Percentiles rank a stretch among this genome's conserved stretches.
Evolutionary conservation across 2,329 filamentous ascomycete species (phyloP).

Genomic region (Pestalotiopsis sp.): DNA sequence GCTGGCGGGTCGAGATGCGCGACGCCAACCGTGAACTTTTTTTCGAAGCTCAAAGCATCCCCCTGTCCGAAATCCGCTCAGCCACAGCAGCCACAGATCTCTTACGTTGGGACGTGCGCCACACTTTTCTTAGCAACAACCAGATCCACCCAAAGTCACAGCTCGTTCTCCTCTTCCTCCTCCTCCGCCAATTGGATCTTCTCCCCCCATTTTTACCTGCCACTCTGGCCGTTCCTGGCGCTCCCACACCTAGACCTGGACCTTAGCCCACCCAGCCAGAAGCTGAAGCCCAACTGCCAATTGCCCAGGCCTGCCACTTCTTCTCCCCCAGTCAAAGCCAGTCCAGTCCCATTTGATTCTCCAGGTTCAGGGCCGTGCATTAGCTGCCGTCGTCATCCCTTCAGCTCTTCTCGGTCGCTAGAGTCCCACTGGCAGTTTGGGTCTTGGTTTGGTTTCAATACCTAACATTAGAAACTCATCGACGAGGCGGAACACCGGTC

Average conservation of each 20-base stretch:
- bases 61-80: conserved; percentile 16
- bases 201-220: not conserved
- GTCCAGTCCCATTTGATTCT: not conserved
- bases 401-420: not conserved
- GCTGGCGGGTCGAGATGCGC: conserved; percentile 10
- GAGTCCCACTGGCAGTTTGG: not conserved
- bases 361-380: conserved; percentile 11
- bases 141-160: not conserved
- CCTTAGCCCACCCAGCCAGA: no score
- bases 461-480: not conserved
- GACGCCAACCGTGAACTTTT: conserved; percentile 14
- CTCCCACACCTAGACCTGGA: not conserved
- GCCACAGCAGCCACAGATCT: not conserved
- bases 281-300: not conserved
- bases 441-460: not conserved
- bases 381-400: conserved; percentile 12
- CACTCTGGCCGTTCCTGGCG: conserved; percentile 4
- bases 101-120: not conserved
- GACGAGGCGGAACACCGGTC: not conserved
- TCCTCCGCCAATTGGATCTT: not conserved
- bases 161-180: not conserved
- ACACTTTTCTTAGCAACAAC: not conserved
- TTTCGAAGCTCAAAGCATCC: conserved; percentile 17
- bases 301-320: not conserved
- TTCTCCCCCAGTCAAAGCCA: not conserved